phyloP scores from a whole-genome alignment of 768 basidiomycete species.

The Termitomyces sp. region DNA sequence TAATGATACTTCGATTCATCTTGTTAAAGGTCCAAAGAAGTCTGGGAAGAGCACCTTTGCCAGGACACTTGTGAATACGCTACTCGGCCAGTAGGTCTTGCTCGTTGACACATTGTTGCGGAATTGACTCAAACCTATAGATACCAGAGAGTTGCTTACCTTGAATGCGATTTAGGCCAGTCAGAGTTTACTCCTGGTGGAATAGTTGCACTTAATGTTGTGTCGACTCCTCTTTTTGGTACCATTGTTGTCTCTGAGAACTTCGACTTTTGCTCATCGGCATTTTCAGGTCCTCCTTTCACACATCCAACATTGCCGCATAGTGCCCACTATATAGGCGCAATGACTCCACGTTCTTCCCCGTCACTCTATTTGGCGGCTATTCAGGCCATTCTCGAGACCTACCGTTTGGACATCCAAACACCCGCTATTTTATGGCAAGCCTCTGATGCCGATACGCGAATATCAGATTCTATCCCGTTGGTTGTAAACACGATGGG shows the following conservation, averaged over 20 bases:
- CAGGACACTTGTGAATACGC: slow-evolving; percentile 61
- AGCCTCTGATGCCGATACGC: slow-evolving; percentile 20
- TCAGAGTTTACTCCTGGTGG: slow-evolving; percentile 90
- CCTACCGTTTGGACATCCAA: slow-evolving; percentile 66
- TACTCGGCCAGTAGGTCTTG: slow-evolving; percentile 48
- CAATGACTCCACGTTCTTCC: slow-evolving; percentile 67
- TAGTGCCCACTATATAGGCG: slow-evolving; percentile 77
- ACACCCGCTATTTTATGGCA: slow-evolving; percentile 25
- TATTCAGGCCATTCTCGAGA: slow-evolving; percentile 59
- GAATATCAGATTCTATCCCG: slow-evolving; percentile 59
- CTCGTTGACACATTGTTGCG: neutral
- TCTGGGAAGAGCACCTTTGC: slow-evolving; percentile 90
- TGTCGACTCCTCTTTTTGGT: slow-evolving; percentile 73
- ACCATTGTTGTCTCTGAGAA: slow-evolving; percentile 1
- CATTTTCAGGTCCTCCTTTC: slow-evolving; percentile 70
- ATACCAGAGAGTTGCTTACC: slow-evolving; percentile 77
- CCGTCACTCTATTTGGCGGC: slow-evolving; percentile 73
- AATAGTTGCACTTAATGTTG: slow-evolving; percentile 71
- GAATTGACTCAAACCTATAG: slow-evolving; percentile 27
- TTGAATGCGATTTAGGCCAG: slow-evolving; percentile 93
- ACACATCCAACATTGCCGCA: slow-evolving; percentile 73
- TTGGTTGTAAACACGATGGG: slow-evolving; percentile 96
- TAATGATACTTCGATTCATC: slow-evolving; percentile 29
- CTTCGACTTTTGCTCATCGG: neutral
- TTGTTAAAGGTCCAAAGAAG: slow-evolving; percentile 84